Base-by-base conservation (phyloP, 805 yeast species). In the Wickerhamomyces sydowiorum region DNA sequence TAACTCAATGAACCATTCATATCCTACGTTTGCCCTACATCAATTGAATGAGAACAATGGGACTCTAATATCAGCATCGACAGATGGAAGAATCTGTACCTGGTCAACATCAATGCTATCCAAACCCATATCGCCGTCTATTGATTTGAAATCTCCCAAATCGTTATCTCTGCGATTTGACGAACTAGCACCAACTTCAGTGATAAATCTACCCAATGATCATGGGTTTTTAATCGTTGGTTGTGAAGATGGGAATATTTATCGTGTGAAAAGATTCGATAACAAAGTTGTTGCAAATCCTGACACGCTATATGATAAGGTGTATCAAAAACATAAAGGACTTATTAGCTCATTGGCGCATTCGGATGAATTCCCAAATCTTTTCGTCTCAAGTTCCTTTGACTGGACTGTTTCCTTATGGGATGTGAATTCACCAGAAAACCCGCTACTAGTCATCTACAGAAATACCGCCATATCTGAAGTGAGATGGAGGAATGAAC, bases 221-320 rank as follows among this genome's bases (percentile, higher is more conserved):
- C 42, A 46, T 24, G 56, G 57, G 10, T 49, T 43, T 23, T 9
- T 61, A 4, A 14, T 62, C 1, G 47, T 59, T 7, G 69, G 67
- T 1, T 45, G 61, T 34, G 65, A 60, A 40, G 65, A 62, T 45
- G 69, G 69, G 3, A 46, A 49, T 21, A 52, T 64, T n/a, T 62
- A 59, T 48, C 47, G 53, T 18, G 47, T 64, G 5, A 51, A 48
- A 30, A 48, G 57, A 23, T 57, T 53, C 39, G 57, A 57, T 30
- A 49, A 45, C 21, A 51, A 41, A 39, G 42, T 44, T 3, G 44
- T 41, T 18, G 20, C 50, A 1, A 37, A 32, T n/a, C 42, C 44
- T 5, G 45, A 46, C 3, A 45, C 44, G 6, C 30, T 43, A n/a
- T 45, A 51, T 30, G 56, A 52, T 3, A 36, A 36, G n/a, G 44